Conservation (phyloP, 306 rosid species). For the Dicorynia guianensis region DNA sequence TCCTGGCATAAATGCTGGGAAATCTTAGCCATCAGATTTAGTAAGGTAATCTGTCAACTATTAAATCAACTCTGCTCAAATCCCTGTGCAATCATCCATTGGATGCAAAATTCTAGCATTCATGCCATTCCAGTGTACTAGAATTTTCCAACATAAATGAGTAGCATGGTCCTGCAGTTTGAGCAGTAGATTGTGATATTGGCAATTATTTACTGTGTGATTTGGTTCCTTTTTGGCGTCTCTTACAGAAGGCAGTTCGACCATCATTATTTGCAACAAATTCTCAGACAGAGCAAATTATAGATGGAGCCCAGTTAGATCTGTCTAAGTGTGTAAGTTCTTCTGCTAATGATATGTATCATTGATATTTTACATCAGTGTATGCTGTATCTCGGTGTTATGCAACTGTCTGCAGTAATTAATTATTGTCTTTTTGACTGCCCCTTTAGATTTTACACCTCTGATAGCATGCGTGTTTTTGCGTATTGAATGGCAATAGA, state of each 20-base stretch:
- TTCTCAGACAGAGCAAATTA: slow-evolving; percentile 36
- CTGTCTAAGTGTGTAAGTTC: slow-evolving; percentile 58
- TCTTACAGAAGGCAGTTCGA: slow-evolving; percentile 39
- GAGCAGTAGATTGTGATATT: neutral
- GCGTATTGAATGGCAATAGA: neutral
- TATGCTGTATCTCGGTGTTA: neutral
- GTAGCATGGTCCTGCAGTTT: neutral
- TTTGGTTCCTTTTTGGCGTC: neutral
- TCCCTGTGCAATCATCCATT: too few species aligned
- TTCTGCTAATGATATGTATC: slow-evolving; percentile 26
- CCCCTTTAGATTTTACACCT: neutral
- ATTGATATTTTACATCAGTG: slow-evolving; percentile 9
- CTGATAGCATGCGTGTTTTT: neutral
- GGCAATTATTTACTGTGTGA: neutral
- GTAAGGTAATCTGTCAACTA: too few species aligned
- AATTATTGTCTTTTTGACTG: neutral
- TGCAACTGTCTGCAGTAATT: slow-evolving; percentile 11
- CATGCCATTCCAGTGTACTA: too few species aligned
- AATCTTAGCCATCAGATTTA: too few species aligned
- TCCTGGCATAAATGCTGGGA: too few species aligned
- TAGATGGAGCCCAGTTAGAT: slow-evolving; percentile 35
- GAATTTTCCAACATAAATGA: too few species aligned
- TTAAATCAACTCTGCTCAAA: too few species aligned
- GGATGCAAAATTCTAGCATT: too few species aligned
- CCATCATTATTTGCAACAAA: slow-evolving; percentile 36